Conservation (phyloP, 2,329 filamentous ascomycete species). For the Neophaeococcomyces mojaviensis region DNA sequence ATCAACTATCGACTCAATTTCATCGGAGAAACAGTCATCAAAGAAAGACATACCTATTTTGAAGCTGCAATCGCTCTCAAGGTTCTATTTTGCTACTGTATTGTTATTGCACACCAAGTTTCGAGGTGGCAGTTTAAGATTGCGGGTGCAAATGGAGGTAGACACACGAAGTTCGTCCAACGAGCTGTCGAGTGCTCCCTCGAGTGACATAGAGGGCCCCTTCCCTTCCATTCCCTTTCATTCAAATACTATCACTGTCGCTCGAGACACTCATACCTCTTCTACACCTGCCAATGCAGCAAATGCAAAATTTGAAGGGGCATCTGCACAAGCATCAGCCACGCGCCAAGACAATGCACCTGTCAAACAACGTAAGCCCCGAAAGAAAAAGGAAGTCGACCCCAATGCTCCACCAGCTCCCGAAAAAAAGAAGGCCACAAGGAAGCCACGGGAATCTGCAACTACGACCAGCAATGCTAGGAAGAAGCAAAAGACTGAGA, state of each 20-base stretch:
- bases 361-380: conserved; percentile 27
- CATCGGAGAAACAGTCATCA: neutral
- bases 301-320: conserved; percentile 17
- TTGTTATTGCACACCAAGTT: neutral
- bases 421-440: conserved; percentile 22
- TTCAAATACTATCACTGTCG: conserved; percentile 8
- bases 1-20: conserved; percentile 6
- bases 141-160: conserved; percentile 15
- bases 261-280: conserved; percentile 7
- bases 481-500: conserved; percentile 40
- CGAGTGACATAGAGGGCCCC: conserved; percentile 19
- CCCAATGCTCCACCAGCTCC: conserved; percentile 22
- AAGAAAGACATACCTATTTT: neutral
- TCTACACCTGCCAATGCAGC: conserved; percentile 13
- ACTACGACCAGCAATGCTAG: conserved; percentile 35
- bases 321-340: conserved; percentile 10
- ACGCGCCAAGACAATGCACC: conserved; percentile 25
- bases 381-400: conserved; percentile 28
- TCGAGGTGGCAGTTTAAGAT: conserved; percentile 1
- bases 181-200: conserved; percentile 23
- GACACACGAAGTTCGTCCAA: conserved; percentile 21
- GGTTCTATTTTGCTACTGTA: neutral
- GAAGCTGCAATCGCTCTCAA: neutral
- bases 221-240: neutral
- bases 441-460: conserved; percentile 19